These are phyloP conservation scores for Xylariaceae sp. DNA, from an alignment of 2,329 filamentous ascomycete genomes.

Conservation along the genomic window DNA sequence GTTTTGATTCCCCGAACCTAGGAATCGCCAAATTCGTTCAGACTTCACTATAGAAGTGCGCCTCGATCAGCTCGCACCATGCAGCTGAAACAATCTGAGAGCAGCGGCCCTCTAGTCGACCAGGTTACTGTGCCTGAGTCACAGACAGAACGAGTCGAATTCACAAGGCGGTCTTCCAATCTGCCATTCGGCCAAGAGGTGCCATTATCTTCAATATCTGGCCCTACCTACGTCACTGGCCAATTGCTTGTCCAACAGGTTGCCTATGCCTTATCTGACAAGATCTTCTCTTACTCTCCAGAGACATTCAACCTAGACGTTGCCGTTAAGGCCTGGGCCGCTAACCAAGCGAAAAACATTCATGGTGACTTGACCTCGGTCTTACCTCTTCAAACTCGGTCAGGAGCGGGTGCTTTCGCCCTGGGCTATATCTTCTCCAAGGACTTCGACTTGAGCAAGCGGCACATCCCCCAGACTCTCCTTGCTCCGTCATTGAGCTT, in stretches of 20 bases:
- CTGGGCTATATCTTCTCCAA: conserved; percentile 97
- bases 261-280: conserved; percentile 90
- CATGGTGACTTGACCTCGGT: conserved; percentile 77
- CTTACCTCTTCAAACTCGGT: conserved; percentile 77
- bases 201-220: conserved; percentile 61
- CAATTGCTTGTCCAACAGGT: conserved; percentile 95
- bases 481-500: conserved; percentile 82
- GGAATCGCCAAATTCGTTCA: conserved; percentile 13
- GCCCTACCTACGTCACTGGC: conserved; percentile 87
- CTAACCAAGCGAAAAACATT: conserved; percentile 68
- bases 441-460: conserved; percentile 89
- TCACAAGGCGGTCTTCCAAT: conserved; percentile 46
- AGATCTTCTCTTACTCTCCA: conserved; percentile 94
- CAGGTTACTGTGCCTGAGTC: conserved; percentile 30
- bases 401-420: conserved; percentile 85
- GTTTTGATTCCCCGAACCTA: conserved; percentile 5
- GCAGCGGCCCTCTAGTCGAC: conserved; percentile 29
- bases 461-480: conserved; percentile 86
- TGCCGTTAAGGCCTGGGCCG: conserved; percentile 74
- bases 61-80: conserved; percentile 20
- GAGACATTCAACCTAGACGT: conserved; percentile 88
- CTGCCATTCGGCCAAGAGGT: conserved; percentile 56
- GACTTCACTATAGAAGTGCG: conserved; percentile 11
- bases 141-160: conserved; percentile 29
- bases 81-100: conserved; percentile 37